Percentiles rank a stretch among this genome's conserved stretches.
phyloP scores from a whole-genome alignment of 2,329 filamentous ascomycete genomes.

The Neofusicoccum parvum region DNA sequence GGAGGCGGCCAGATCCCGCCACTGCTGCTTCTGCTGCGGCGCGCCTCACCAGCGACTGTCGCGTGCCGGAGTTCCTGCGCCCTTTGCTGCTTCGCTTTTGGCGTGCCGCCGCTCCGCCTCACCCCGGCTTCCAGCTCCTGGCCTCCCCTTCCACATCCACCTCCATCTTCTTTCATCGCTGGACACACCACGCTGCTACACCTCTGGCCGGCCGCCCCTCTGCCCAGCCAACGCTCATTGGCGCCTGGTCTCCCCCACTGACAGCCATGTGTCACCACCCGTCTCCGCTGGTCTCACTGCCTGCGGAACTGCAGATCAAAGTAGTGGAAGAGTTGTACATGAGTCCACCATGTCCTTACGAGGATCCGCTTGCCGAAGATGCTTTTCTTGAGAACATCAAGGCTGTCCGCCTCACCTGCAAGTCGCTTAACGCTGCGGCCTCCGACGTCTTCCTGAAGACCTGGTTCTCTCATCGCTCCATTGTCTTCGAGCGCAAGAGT shows the following conservation, averaged over 20 bases:
- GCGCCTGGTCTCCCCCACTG: background rate
- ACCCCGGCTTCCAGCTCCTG: background rate
- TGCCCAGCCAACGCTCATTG: background rate
- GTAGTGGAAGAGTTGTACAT: slow-evolving; percentile 24
- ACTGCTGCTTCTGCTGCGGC: background rate
- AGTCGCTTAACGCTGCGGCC: slow-evolving; percentile 22
- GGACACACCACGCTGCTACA: background rate
- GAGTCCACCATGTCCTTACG: slow-evolving; percentile 13
- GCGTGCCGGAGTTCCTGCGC: background rate
- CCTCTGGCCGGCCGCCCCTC: background rate
- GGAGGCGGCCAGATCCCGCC: background rate
- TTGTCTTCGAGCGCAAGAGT: slow-evolving; percentile 22
- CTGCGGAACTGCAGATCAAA: slow-evolving; percentile 24
- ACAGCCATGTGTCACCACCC: background rate
- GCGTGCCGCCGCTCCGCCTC: background rate
- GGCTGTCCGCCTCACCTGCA: slow-evolving; percentile 23
- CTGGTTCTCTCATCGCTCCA: slow-evolving; percentile 23
- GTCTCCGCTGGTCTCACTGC: slow-evolving; percentile 20
- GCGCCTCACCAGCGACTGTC: background rate
- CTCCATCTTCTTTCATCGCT: background rate
- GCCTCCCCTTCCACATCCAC: background rate
- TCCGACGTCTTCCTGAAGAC: slow-evolving; percentile 22
- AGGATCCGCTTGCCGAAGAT: slow-evolving; percentile 14
- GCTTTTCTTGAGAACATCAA: slow-evolving; percentile 23
- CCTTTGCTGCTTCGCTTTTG: background rate